Evolutionary conservation across 2,329 filamentous ascomycete species (phyloP), one percentile per base, ranked within the genome.

Genomic region (Sporothrix inflata): DNA sequence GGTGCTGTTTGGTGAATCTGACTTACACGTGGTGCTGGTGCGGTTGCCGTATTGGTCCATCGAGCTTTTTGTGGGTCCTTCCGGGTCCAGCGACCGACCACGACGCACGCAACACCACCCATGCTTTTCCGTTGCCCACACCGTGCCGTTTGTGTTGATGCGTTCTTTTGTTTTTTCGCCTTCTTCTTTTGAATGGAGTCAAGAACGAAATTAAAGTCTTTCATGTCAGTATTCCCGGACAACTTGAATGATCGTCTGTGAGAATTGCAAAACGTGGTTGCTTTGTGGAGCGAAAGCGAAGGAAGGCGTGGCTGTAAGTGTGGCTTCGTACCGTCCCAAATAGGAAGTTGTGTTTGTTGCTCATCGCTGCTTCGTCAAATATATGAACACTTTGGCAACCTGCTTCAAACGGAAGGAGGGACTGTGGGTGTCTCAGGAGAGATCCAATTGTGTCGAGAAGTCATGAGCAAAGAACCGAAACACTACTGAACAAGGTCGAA

Each of bases 11-110:
- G 19, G 21, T 42, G 45, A 3, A 38, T 40, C 27, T 34, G 34
- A 69, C 71, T 72, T 69, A 72, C 71, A 72, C 71, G 71, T 72
- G 71, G 57, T 66, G 71, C 61, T 21, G 57, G 68, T 65, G 67
- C 47, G 16, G 67, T 42, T 30, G 40, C 71, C 45, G 71, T 61
- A 72, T 72, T 72, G 71, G 71, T 49, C 57, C 53, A 71, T 66
- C 11, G 38, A 21, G 12, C 19, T 40, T 27, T 16, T 1, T 24
- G 60, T 65, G 60, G 60, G 60, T 45, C 60, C 60, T 27, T 4
- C 40, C 40, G n/a, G 38, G n/a, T 21, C 12, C 27, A 42, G n/a
- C n/a, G 57, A 63, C 57, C 57, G n/a, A 40, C 6, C 38, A 7
- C 14, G 19, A 3, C 60, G 21, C 27, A 42, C n/a, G 34, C 57